Conservation (phyloP, 2,329 filamentous ascomycete species). For the Emergomyces pasteurianus region DNA sequence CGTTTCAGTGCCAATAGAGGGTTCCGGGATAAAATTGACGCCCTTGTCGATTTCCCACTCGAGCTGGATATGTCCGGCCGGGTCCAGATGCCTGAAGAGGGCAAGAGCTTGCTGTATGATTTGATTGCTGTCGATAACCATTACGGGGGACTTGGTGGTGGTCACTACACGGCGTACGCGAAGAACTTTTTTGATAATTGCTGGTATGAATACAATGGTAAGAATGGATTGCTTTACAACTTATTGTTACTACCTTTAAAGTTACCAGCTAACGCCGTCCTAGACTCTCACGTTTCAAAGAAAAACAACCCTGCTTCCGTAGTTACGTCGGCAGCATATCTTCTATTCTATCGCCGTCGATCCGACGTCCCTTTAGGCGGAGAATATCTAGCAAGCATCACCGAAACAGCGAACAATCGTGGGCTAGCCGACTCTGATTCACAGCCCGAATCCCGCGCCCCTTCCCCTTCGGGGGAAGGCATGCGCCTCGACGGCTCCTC, state of each 20-base stretch:
- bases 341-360: conserved; percentile 89
- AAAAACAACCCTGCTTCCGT: conserved; percentile 49
- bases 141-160: conserved; percentile 82
- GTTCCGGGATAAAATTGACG: conserved; percentile 82
- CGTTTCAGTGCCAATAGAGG: conserved; percentile 77
- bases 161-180: conserved; percentile 90
- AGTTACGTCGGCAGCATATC: conserved; percentile 69
- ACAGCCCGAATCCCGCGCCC: conserved; percentile 29
- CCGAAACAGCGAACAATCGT: conserved; percentile 49
- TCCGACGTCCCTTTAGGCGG: conserved; percentile 69
- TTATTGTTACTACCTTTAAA: background rate
- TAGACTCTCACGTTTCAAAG: conserved; percentile 63
- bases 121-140: conserved; percentile 94
- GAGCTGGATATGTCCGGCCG: conserved; percentile 70
- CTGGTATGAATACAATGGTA: conserved; percentile 98
- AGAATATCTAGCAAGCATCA: conserved; percentile 57
- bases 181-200: conserved; percentile 80
- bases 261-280: background rate
- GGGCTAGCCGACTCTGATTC: conserved; percentile 38
- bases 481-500: conserved; percentile 78
- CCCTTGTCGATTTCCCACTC: conserved; percentile 81
- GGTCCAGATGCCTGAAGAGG: conserved; percentile 67
- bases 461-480: conserved; percentile 62
- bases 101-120: conserved; percentile 78
- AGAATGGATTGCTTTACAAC: conserved; percentile 22